Evolutionary conservation across 2,329 filamentous ascomycete genomes (phyloP).

Genomic region (Rutstroemia sp.): DNA sequence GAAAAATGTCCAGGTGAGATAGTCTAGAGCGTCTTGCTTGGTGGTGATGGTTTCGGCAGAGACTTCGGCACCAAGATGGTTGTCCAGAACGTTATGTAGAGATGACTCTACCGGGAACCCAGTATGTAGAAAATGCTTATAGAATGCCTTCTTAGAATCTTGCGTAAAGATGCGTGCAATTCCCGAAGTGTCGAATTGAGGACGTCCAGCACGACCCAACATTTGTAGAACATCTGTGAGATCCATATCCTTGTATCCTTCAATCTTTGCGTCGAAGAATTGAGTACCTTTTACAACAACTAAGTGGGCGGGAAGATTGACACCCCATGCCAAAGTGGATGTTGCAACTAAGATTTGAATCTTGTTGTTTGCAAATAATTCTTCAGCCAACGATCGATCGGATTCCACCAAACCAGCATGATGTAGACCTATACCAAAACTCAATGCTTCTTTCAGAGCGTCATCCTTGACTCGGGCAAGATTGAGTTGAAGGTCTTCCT

Average conservation of each 20-base stretch:
- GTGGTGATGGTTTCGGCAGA: conserved; percentile 87
- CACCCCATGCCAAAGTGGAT: conserved; percentile 86
- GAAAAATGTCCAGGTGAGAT: conserved; percentile 99
- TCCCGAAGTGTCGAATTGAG: conserved; percentile 92
- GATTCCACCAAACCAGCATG: conserved; percentile 95
- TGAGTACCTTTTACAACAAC: conserved; percentile 98
- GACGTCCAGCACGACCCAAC: conserved; percentile 89
- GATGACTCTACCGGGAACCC: conserved; percentile 97
- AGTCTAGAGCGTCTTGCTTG: conserved; percentile 95
- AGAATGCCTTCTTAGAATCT: conserved; percentile 96
- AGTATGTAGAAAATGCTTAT: conserved; percentile 97
- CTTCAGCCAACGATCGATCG: conserved; percentile 84
- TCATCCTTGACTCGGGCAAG: conserved; percentile 90
- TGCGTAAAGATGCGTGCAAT: conserved; percentile 97
- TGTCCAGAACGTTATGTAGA: conserved; percentile 91
- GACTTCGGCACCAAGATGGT: conserved; percentile 92
- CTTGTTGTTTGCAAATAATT: conserved; percentile 95
- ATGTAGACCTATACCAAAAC: conserved; percentile 93
- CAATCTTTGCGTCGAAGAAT: conserved; percentile 95
- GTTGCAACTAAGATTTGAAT: conserved; percentile 96
- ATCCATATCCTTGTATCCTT: conserved; percentile 98
- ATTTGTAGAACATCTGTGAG: conserved; percentile 96
- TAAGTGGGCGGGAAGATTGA: conserved; percentile 92
- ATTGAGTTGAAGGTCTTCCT: conserved; percentile 85
- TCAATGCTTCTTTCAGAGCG: conserved; percentile 85